These are phyloP conservation scores for Lablab purpureus DNA, from an alignment of 306 rosid species.

Conservation along the genomic window DNA sequence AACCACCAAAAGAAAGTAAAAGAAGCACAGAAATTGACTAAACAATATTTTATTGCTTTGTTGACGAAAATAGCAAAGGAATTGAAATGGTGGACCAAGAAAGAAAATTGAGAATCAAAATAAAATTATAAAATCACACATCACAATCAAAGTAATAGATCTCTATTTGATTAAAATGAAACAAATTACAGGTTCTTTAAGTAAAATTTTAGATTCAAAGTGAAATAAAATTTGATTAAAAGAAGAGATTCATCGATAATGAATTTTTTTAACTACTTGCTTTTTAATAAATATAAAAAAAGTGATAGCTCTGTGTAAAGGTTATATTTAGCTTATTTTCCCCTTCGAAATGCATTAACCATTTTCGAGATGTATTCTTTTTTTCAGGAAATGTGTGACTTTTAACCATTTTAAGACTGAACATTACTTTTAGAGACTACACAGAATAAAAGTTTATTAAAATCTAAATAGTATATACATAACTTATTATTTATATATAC, in stretches of 20 bases:
- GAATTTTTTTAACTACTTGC: too few species aligned
- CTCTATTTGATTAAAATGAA: not conserved
- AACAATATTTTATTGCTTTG: not conserved
- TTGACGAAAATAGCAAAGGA: conserved; percentile 9
- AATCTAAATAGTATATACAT: not conserved
- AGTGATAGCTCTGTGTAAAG: too few species aligned
- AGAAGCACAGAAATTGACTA: not conserved
- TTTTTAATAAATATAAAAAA: too few species aligned
- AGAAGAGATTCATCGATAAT: too few species aligned
- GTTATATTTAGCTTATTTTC: not conserved
- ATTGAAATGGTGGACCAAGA: not conserved
- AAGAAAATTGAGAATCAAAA: not conserved
- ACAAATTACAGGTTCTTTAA: too few species aligned
- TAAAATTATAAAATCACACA: not conserved
- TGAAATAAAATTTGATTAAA: too few species aligned
- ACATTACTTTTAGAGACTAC: not conserved
- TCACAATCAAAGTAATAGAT: not conserved
- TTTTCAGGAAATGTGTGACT: not conserved
- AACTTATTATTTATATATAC: not conserved
- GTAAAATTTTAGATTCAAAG: too few species aligned
- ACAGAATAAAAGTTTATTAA: not conserved
- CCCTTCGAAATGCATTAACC: not conserved
- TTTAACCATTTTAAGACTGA: not conserved
- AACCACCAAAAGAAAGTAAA: conserved; percentile 15
- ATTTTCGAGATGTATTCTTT: not conserved